These are phyloP conservation scores for Chaetoceros muelleri DNA, from an alignment of 108 stramenopile genomes.

Conservation along the genomic window DNA sequence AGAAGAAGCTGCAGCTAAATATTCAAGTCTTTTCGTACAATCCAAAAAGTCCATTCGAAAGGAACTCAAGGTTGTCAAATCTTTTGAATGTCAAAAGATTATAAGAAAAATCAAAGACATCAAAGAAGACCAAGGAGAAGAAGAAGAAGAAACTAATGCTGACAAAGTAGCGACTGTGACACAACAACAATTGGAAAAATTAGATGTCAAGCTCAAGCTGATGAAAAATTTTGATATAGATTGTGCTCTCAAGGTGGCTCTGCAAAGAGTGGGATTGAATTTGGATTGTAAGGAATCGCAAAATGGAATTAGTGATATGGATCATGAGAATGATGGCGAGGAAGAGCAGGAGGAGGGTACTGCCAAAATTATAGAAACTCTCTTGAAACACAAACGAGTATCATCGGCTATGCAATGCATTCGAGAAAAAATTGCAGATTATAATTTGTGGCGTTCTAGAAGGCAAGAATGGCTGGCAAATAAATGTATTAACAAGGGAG, in stretches of 20 bases:
- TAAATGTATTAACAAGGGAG: too few relatives aligned
- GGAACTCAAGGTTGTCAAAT: constrained; percentile 48
- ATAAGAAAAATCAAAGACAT: constrained; percentile 27
- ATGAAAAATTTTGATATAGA: constrained; percentile 38
- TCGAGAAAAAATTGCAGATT: constrained; percentile 63
- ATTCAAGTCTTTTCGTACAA: background rate
- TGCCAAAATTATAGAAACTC: constrained; percentile 25
- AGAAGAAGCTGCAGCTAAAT: background rate
- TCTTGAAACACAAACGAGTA: constrained; percentile 54
- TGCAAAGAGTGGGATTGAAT: constrained; percentile 42
- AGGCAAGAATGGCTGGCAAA: constrained; percentile 13
- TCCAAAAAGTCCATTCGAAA: constrained; percentile 40
- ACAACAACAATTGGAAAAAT: constrained; percentile 9
- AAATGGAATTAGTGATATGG: background rate
- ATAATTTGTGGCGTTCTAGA: constrained; percentile 41
- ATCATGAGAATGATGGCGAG: background rate
- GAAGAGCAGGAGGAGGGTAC: constrained; percentile 1
- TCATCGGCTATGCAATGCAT: constrained; percentile 38
- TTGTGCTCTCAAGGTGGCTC: constrained; percentile 25
- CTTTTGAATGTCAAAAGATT: constrained; percentile 54
- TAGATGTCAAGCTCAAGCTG: constrained; percentile 17
- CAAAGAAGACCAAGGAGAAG: constrained; percentile 13
- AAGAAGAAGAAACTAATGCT: constrained; percentile 7
- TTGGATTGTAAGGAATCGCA: background rate
- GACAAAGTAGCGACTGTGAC: constrained; percentile 8